A percentile compares a stretch with the other conserved stretches of the same genome.
These are phyloP conservation scores for Zalerion maritima DNA, from an alignment of 495 filamentous ascomycete species.

Conservation along the genomic window DNA sequence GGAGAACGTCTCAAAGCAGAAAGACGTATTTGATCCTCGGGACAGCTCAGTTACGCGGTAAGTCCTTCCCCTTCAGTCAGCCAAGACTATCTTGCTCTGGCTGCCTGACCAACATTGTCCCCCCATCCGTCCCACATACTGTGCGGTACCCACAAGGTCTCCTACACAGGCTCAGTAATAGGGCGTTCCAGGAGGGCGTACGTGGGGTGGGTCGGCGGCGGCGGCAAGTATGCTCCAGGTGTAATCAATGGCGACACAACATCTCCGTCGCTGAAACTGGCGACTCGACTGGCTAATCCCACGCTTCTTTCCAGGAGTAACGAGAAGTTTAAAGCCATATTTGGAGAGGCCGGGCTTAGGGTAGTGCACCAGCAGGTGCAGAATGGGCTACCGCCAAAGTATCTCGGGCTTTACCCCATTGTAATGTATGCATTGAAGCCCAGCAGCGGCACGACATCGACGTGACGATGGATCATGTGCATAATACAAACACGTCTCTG, in stretches of 20 bases:
- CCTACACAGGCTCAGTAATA: neutral
- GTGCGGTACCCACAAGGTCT: too few species aligned
- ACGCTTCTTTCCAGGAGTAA: constrained; percentile 49
- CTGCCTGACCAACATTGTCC: too few species aligned
- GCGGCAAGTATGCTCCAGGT: neutral
- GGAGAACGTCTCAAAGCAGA: constrained; percentile 62
- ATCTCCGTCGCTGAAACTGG: neutral
- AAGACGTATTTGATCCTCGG: constrained; percentile 59
- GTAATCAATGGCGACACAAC: neutral
- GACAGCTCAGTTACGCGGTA: constrained; percentile 68
- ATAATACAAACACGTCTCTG: too few species aligned
- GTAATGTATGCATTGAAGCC: constrained; percentile 52
- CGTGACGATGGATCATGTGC: too few species aligned
- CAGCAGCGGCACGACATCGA: too few species aligned
- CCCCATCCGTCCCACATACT: too few species aligned
- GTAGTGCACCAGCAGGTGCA: constrained; percentile 62
- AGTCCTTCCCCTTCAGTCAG: constrained; percentile 1
- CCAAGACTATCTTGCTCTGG: neutral
- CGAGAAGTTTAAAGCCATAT: constrained; percentile 51
- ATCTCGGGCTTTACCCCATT: constrained; percentile 57
- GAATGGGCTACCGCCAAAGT: constrained; percentile 49
- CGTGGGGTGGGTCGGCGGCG: neutral
- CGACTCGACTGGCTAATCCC: too few species aligned
- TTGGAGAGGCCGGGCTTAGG: constrained; percentile 50
- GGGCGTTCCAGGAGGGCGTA: neutral